Evolutionary conservation across 331 rosid species (phyloP), one percentile per base, ranked within the genome.

Genomic region (Acacia concinna): DNA sequence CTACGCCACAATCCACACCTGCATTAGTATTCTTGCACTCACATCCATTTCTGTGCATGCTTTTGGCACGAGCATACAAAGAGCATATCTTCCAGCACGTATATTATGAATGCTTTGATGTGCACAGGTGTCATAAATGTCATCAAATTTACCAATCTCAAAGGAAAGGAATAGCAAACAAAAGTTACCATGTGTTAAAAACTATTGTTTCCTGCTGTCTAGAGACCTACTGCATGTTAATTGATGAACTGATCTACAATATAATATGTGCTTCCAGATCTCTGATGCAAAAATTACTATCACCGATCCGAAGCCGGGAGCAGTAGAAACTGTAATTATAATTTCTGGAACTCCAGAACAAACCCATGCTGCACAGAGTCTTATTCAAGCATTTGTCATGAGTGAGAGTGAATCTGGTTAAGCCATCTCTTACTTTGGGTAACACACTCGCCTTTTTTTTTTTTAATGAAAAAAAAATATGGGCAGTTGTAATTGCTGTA

Each of bases 281-380:
- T 96, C 97, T 64, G 99, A 93, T 81, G 98, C 99, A 80, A 93
- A 90, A 80, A 81, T 96, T 79, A 90, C 84, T 37, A 89, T 96
- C 76, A 86, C 93, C 28, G 98, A 96, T 81, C 93, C 98, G 9
- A 87, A 88, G 85, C 91, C 96, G 28, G 98, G 95, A 83, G 98
- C 94, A 35, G 77, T 81, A 73, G 99, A 96, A 89, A 96, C 99
- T 62, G 81, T 83, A 71, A 91, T 91, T 76, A 87, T 91, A 82
- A 96, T 93, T 79, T 90, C 96, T 40, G 99, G 99, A 85, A 96
- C 93, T 57, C 99, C 98, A 5, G 99, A 96, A 86, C 98, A 96
- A 81, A 90, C 97, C 54, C 93, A 96, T 80, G 99, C 99, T 70
- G 99, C 99, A 4, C 99, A 96, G 65, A 93, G 98, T 88, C 97